A percentile compares a stretch with the other conserved stretches of the same genome.
Evolutionary conservation across 2,329 filamentous ascomycete genomes (phyloP).

Genomic region (Pestalotiopsis sp.): DNA sequence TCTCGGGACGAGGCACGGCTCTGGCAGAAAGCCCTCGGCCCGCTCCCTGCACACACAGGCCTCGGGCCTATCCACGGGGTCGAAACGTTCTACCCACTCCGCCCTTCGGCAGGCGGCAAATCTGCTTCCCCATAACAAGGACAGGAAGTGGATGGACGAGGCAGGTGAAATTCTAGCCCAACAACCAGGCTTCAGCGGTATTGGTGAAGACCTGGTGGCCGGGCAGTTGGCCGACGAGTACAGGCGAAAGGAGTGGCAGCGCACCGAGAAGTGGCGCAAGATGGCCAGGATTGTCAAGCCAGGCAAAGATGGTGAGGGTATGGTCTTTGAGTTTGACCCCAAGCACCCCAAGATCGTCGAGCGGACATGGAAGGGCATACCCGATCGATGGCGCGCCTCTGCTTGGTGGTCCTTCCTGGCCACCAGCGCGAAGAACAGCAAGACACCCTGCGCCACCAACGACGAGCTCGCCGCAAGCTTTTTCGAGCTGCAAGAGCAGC

Average conservation of each 20-base stretch:
- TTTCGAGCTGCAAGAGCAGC: conserved; percentile 70
- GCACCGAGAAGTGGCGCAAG: conserved; percentile 68
- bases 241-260: conserved; percentile 65
- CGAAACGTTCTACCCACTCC: conserved; percentile 56
- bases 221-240: conserved; percentile 56
- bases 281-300: conserved; percentile 63
- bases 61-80: conserved; percentile 53
- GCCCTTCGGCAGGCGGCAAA: conserved; percentile 62
- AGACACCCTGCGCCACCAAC: conserved; percentile 63
- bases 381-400: conserved; percentile 89
- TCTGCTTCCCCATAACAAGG: conserved; percentile 61
- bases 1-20: conserved; percentile 44
- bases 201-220: conserved; percentile 56
- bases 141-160: conserved; percentile 64
- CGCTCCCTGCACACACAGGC: conserved; percentile 62
- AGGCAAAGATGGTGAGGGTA: conserved; percentile 57
- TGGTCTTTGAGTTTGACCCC: conserved; percentile 78
- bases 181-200: conserved; percentile 58
- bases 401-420: conserved; percentile 95
- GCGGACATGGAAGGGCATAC: conserved; percentile 96
- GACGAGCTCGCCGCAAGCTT: conserved; percentile 74
- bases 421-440: conserved; percentile 69
- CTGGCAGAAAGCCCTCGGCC: conserved; percentile 58
- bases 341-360: conserved; percentile 84
- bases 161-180: conserved; percentile 69